A percentile compares a stretch with the other conserved stretches of the same genome.
Conservation (phyloP, 2,329 filamentous ascomycete genomes). For the Shiraia sp. region DNA sequence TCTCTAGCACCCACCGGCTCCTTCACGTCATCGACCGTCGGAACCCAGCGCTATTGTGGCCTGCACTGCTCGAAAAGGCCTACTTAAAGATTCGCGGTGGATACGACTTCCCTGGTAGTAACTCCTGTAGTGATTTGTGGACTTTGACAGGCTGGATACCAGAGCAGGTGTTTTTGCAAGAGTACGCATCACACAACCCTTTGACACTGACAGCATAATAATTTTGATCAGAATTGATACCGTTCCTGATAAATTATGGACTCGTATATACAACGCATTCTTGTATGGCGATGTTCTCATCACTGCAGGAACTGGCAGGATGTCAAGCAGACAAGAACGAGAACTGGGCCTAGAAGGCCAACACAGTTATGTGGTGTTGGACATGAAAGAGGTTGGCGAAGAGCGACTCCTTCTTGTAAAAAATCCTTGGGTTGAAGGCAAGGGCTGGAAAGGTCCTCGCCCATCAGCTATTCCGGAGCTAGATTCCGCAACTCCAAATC, state of each 20-base stretch:
- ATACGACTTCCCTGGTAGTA: constrained; percentile 97
- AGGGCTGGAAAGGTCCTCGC: constrained; percentile 67
- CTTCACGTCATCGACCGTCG: constrained; percentile 87
- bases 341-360: constrained; percentile 82
- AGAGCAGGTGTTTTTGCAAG: constrained; percentile 89
- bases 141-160: constrained; percentile 95
- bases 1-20: constrained; percentile 72
- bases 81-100: constrained; percentile 94
- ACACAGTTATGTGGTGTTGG: constrained; percentile 91
- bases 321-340: constrained; percentile 76
- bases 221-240: constrained; percentile 67
- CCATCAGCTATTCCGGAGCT: constrained; percentile 21
- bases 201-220: constrained; percentile 3
- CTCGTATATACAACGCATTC: constrained; percentile 73
- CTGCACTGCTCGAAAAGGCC: constrained; percentile 90
- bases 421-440: constrained; percentile 91
- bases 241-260: constrained; percentile 76
- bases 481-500: constrained; percentile 21
- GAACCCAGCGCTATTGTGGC: constrained; percentile 84
- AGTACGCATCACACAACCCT: constrained; percentile 46
- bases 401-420: constrained; percentile 79
- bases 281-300: constrained; percentile 79
- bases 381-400: constrained; percentile 68
- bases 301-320: constrained; percentile 85
- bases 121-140: constrained; percentile 93